Conservation (phyloP, 2,329 filamentous ascomycete species). For the Pseudohalonectria lignicola region DNA sequence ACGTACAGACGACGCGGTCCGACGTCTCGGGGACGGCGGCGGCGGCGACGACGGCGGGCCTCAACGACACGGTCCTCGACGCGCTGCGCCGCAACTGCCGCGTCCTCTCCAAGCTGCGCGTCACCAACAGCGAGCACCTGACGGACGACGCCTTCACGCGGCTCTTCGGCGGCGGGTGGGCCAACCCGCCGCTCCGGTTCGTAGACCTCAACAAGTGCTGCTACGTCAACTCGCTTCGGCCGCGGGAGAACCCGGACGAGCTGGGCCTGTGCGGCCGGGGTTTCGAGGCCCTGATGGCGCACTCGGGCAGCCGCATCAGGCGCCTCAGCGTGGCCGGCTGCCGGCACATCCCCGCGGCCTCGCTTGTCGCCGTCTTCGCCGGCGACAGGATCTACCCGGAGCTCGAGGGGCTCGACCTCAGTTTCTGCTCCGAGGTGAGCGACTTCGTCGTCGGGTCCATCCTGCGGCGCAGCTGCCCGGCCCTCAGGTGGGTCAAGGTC, state of each 20-base stretch:
- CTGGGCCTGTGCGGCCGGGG: conserved; percentile 67
- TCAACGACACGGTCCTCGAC: conserved; percentile 59
- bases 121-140: conserved; percentile 65
- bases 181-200: conserved; percentile 57
- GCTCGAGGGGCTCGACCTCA: conserved; percentile 63
- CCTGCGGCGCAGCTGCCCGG: conserved; percentile 49
- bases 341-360: conserved; percentile 62
- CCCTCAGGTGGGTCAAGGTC: conserved; percentile 45
- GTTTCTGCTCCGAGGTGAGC: conserved; percentile 60
- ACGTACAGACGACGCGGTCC: too few species aligned
- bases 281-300: conserved; percentile 72
- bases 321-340: conserved; percentile 73
- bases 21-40: too few species aligned
- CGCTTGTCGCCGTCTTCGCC: conserved; percentile 66
- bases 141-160: conserved; percentile 63
- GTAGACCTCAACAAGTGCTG: conserved; percentile 71
- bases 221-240: conserved; percentile 59
- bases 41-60: conserved; percentile 47
- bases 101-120: conserved; percentile 63
- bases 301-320: conserved; percentile 59
- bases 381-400: conserved; percentile 50
- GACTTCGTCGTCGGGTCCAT: conserved; percentile 53
- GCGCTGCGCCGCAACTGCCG: conserved; percentile 61
- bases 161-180: conserved; percentile 65
- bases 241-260: conserved; percentile 47